Evolutionary conservation across 805 yeast species (phyloP), one percentile per base, ranked within the genome.

Genomic region (Candida adriatica): DNA sequence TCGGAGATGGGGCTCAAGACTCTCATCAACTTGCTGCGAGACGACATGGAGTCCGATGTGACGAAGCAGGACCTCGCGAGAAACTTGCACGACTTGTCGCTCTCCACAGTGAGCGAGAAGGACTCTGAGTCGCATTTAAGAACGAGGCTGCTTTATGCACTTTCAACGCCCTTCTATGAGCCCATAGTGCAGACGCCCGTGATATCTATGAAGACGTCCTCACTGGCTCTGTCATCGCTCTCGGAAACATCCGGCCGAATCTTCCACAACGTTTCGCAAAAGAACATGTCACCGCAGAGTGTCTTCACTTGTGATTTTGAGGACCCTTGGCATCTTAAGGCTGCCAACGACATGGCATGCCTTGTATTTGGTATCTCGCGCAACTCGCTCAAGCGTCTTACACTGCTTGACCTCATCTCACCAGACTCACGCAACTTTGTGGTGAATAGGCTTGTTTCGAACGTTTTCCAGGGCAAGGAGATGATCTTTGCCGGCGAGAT

Each of bases 321-420:
- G 10, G 68, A 70, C 29, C 96, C 96, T 1, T 88, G 92, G 88
- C 59, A 64, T 17, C 69, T 88, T 30, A 74, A 73, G 47, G 88
- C 94, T 6, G 86, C 94, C 11, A 88, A 90, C 52, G 96, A 88
- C 56, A 63, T 87, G 42, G 94, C 95, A 0, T 83, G 94, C 49
- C 64, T 86, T 37, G 75, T 84, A 62, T 83, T 88, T 58, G 96
- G 96, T 13, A 74, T 83, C 4, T 75, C 85, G 27, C 73, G 76
- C 48, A 66, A 63, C 22, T 76, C 77, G 18, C 62, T 86, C 21
- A 68, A 70, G 22, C 66, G 78, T 13, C 55, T 79, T 30, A 73
- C 85, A 1, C 62, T 88, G 21, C 64, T 85, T 61, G 94, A 83
- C 55, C 66, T 86, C 42, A 75, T 82, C 21, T 84, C 87, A 9